Conservation (phyloP, 2,329 filamentous ascomycete genomes). For the Colletotrichum sp. region DNA sequence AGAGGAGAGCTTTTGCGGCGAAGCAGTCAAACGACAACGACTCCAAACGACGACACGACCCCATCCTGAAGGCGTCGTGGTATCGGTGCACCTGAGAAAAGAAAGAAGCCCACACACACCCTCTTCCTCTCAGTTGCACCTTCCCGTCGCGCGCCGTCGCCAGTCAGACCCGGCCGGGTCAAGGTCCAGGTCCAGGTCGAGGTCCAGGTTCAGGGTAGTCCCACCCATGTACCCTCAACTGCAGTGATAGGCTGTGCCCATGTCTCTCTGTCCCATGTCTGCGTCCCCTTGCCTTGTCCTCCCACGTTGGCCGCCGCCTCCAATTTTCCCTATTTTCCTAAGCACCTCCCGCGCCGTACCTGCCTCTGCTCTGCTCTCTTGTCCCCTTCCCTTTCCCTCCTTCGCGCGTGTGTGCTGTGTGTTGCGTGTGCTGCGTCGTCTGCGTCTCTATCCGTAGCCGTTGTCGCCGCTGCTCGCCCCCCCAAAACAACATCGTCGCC, state of each 20-base stretch:
- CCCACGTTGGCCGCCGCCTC: background rate
- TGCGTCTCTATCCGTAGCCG: background rate
- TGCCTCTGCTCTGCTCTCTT: background rate
- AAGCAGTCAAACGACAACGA: background rate
- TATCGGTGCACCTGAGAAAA: background rate
- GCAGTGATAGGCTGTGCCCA: conserved; percentile 17
- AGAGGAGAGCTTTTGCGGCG: background rate
- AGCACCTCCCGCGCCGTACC: conserved; percentile 9
- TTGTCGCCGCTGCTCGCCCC: background rate
- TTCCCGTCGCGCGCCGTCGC: conserved; percentile 13
- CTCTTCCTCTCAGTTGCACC: background rate
- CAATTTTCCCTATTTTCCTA: conserved; percentile 15
- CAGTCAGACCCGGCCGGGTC: conserved; percentile 3
- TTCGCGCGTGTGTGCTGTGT: conserved; percentile 3
- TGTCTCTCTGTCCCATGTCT: background rate
- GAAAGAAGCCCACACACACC: background rate
- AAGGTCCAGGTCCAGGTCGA: conserved; percentile 3
- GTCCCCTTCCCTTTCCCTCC: background rate
- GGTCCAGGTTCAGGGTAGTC: background rate
- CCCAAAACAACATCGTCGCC: conserved; percentile 1
- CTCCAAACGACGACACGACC: background rate
- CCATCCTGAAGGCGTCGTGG: background rate
- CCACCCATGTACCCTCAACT: background rate
- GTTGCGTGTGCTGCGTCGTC: background rate
- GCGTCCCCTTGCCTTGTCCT: background rate